A percentile compares a stretch with the other conserved stretches of the same genome.
phyloP scores from a whole-genome alignment of 345 rosid genomes.

The Dimocarpus longan region DNA sequence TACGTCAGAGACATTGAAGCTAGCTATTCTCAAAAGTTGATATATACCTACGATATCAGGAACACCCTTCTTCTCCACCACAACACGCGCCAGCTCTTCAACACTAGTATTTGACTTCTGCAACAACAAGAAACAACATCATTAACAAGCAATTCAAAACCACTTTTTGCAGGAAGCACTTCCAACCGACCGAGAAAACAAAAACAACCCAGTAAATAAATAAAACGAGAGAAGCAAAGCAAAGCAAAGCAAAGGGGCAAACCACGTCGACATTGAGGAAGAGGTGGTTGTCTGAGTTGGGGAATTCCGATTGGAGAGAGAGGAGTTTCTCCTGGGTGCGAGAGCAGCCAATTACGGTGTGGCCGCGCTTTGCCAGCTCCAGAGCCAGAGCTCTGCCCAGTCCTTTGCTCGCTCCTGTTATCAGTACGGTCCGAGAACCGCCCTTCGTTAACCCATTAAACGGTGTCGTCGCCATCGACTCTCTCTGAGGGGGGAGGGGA shows the following conservation, averaged over 20 bases:
- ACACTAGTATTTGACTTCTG: conserved; percentile 75
- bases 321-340: conserved; percentile 77
- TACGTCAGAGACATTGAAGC: no score
- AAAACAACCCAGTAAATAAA: background rate
- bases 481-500: no score
- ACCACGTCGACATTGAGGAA: conserved; percentile 82
- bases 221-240: background rate
- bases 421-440: conserved; percentile 51
- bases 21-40: no score
- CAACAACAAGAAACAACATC: background rate
- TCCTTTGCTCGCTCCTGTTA: conserved; percentile 91
- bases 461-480: conserved; percentile 33
- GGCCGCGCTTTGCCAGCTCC: conserved; percentile 87
- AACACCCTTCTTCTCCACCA: conserved; percentile 80
- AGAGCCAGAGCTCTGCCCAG: conserved; percentile 86
- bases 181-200: no score
- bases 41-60: conserved; percentile 83
- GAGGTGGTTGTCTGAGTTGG: conserved; percentile 59
- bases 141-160: background rate
- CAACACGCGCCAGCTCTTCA: conserved; percentile 66
- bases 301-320: conserved; percentile 64
- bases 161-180: background rate
- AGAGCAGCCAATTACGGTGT: conserved; percentile 86
- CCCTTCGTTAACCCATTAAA: conserved; percentile 35
- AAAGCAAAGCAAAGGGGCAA: background rate